A percentile compares a stretch with the other conserved stretches of the same genome.
Conservation (phyloP, 1,139 yeast species). For the Yamadazyma friedrichii region DNA sequence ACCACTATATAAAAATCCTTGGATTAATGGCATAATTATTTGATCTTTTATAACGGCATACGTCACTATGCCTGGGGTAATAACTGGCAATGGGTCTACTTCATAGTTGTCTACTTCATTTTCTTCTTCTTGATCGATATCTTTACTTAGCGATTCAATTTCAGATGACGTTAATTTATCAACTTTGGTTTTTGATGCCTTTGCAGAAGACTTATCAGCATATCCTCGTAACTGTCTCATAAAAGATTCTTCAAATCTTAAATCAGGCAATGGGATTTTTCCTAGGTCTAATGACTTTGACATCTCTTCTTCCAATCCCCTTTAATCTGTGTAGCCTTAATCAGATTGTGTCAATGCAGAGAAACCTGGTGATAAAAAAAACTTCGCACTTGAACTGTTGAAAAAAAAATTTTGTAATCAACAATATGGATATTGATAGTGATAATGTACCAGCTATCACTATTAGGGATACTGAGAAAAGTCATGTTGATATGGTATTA, state of each 20-base stretch:
- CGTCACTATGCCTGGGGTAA: constrained; percentile 48
- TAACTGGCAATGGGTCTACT: constrained; percentile 28
- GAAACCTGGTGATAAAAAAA: too few species aligned
- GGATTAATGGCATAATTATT: constrained; percentile 62
- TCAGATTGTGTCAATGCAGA: too few species aligned
- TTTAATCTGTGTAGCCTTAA: too few species aligned
- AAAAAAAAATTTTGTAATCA: constrained; percentile 7
- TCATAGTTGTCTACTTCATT: constrained; percentile 3
- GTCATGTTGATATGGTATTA: constrained; percentile 86
- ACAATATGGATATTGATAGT: constrained; percentile 39
- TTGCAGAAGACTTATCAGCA: constrained; percentile 19
- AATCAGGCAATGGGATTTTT: constrained; percentile 49
- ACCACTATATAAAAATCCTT: constrained; percentile 44
- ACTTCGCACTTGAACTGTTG: not conserved
- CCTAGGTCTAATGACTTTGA: constrained; percentile 1
- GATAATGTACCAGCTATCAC: constrained; percentile 71
- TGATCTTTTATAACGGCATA: constrained; percentile 65
- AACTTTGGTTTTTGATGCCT: not conserved
- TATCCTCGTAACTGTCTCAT: constrained; percentile 42
- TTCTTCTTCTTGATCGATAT: constrained; percentile 25
- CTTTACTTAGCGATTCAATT: constrained; percentile 2
- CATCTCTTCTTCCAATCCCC: too few species aligned
- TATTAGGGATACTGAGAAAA: constrained; percentile 80
- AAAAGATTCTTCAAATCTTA: constrained; percentile 65
- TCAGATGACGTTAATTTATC: not conserved